Evolutionary conservation across 148 eudicot genomes (phyloP).

Genomic region (Oxyria digyna): DNA sequence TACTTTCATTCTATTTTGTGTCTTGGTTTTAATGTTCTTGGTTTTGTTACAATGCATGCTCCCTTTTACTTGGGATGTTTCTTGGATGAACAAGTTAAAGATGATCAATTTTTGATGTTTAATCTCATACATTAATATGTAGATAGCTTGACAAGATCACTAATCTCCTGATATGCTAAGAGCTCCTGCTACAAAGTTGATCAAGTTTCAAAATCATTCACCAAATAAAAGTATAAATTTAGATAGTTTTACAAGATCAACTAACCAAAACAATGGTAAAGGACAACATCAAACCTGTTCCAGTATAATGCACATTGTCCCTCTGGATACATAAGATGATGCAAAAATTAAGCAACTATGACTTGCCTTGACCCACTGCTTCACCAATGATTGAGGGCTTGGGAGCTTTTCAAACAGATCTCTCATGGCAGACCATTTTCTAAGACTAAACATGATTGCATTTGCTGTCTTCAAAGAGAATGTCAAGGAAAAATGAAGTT

Average conservation of each 20-base stretch:
- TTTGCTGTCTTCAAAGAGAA: slow-evolving; percentile 33
- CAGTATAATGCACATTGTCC: slow-evolving; percentile 34
- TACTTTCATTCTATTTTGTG: neutral
- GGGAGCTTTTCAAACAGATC: slow-evolving; percentile 34
- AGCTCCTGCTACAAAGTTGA: slow-evolving; percentile 52
- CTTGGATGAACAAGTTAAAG: neutral
- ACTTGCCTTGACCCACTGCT: slow-evolving; percentile 77
- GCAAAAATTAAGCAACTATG: neutral
- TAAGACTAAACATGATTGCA: slow-evolving; percentile 30
- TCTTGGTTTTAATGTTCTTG: neutral
- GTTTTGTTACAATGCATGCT: neutral
- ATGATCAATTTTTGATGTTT: neutral
- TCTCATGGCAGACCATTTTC: slow-evolving; percentile 63
- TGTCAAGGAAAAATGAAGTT: slow-evolving; percentile 47
- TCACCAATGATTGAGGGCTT: slow-evolving; percentile 52
- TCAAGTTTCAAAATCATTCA: slow-evolving; percentile 5
- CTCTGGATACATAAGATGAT: slow-evolving; percentile 25
- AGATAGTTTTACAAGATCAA: neutral
- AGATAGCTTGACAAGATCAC: no score
- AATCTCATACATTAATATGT: neutral
- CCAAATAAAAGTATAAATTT: neutral
- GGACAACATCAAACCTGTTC: slow-evolving; percentile 53
- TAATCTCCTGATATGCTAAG: slow-evolving; percentile 44
- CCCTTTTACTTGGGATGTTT: neutral
- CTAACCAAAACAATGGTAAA: neutral